phyloP scores from a whole-genome alignment of 1,139 yeast genomes.

The Taphrina sp. region DNA sequence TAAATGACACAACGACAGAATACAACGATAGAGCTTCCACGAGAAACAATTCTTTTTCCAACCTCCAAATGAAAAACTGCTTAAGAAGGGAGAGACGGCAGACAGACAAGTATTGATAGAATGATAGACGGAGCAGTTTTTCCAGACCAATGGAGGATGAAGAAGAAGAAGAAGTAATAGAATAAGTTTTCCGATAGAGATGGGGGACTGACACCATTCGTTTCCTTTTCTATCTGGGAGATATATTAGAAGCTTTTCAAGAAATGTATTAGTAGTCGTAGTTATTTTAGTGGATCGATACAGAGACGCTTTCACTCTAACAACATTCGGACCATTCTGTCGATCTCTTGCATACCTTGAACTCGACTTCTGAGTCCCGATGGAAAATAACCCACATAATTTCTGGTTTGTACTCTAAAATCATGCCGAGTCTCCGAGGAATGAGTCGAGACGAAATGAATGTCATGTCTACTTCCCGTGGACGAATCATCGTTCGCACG shows the following conservation, averaged over 20 bases:
- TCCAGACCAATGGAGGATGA: neutral
- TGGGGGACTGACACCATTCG: too few relatives aligned
- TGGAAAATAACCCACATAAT: too few relatives aligned
- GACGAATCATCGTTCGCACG: too few relatives aligned
- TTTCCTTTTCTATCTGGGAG: neutral
- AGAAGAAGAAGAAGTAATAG: neutral
- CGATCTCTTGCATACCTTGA: too few relatives aligned
- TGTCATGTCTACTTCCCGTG: too few relatives aligned
- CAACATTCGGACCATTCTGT: too few relatives aligned
- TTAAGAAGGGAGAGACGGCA: neutral
- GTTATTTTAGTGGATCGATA: neutral
- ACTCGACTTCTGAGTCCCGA: too few relatives aligned
- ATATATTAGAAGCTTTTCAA: neutral
- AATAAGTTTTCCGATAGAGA: neutral
- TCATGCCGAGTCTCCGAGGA: too few relatives aligned
- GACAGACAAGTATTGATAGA: neutral
- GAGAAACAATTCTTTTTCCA: neutral
- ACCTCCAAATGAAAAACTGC: neutral
- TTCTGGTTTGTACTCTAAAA: too few relatives aligned
- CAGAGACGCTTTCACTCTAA: neutral
- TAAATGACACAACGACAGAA: constrained; percentile 8
- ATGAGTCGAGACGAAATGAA: too few relatives aligned
- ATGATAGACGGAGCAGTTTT: neutral
- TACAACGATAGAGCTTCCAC: constrained; percentile 14
- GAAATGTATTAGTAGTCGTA: neutral